Percentiles rank a stretch among this genome's conserved stretches.
Conservation (phyloP, 306 rosid genomes). For the Calophaca sinica region DNA sequence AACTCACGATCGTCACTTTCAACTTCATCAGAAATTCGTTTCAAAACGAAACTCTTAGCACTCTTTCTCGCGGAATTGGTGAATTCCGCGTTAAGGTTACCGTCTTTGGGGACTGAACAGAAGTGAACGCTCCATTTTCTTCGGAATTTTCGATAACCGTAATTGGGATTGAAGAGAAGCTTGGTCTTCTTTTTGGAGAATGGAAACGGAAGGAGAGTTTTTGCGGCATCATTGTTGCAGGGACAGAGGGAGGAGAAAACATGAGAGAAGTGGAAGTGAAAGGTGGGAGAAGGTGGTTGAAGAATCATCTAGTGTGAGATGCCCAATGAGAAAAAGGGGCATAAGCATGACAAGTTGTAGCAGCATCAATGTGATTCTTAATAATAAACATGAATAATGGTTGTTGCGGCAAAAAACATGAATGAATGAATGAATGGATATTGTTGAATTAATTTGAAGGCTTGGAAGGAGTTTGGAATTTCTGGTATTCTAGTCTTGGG, state of each 20-base stretch:
- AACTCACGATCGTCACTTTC: slow-evolving; percentile 41
- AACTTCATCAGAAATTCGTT: slow-evolving; percentile 57
- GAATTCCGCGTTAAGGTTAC: slow-evolving; percentile 46
- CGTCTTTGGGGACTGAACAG: slow-evolving; percentile 43
- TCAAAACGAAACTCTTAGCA: slow-evolving; percentile 62
- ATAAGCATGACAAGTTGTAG: neutral
- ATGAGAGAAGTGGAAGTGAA: neutral
- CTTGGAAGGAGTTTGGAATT: neutral
- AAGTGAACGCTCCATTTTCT: slow-evolving; percentile 53
- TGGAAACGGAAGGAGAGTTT: slow-evolving; percentile 15
- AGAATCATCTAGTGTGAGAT: slow-evolving; percentile 61
- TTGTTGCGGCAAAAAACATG: neutral
- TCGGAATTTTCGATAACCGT: slow-evolving; percentile 47
- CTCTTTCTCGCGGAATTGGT: slow-evolving; percentile 51
- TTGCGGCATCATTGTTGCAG: slow-evolving; percentile 43
- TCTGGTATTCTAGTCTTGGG: too few species aligned
- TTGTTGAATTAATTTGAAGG: neutral
- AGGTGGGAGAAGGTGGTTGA: slow-evolving; percentile 58
- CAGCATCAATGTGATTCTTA: neutral
- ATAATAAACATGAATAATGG: slow-evolving; percentile 46
- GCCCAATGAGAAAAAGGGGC: slow-evolving; percentile 18
- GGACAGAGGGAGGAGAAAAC: slow-evolving; percentile 52
- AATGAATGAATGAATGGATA: neutral
- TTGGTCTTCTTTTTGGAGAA: slow-evolving; percentile 52
- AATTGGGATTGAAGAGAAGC: slow-evolving; percentile 16